phyloP scores from a whole-genome alignment of 108 stramenopile genomes.

The Epithemia pelagica region DNA sequence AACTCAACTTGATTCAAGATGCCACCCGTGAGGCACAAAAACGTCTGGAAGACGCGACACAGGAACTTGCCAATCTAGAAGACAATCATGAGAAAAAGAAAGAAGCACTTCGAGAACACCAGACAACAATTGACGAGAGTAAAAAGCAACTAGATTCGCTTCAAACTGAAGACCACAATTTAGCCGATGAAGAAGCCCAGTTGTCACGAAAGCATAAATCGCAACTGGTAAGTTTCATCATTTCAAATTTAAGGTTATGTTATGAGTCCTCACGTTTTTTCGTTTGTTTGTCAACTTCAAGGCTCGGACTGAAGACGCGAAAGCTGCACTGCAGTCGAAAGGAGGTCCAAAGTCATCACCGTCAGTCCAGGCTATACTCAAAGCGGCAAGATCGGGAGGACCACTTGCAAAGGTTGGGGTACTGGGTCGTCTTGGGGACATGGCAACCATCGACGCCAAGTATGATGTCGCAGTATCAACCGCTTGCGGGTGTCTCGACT shows the following conservation, averaged over 20 bases:
- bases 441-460: conserved; percentile 81
- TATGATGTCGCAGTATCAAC: conserved; percentile 98
- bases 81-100: conserved; percentile 42
- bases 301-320: conserved; percentile 69
- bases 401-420: conserved; percentile 80
- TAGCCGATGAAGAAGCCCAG: conserved; percentile 39
- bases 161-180: conserved; percentile 45
- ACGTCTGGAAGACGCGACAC: conserved; percentile 64
- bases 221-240: conserved; percentile 46
- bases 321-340: conserved; percentile 55
- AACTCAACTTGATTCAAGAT: conserved; percentile 77
- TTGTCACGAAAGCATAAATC: conserved; percentile 45
- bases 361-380: conserved; percentile 63
- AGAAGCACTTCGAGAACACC: conserved; percentile 32
- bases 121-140: conserved; percentile 37
- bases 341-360: conserved; percentile 52
- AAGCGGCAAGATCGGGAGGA: conserved; percentile 77
- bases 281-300: conserved; percentile 13
- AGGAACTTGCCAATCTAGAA: conserved; percentile 64
- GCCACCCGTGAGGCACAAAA: conserved; percentile 60
- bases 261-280: neutral
- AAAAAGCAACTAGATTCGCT: conserved; percentile 41
- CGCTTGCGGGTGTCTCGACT: conserved; percentile 87
- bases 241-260: neutral
- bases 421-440: conserved; percentile 94